These are phyloP conservation scores for Hyparrhenia diplandra DNA, from an alignment of 176 grass and related monocot species.

Conservation along the genomic window DNA sequence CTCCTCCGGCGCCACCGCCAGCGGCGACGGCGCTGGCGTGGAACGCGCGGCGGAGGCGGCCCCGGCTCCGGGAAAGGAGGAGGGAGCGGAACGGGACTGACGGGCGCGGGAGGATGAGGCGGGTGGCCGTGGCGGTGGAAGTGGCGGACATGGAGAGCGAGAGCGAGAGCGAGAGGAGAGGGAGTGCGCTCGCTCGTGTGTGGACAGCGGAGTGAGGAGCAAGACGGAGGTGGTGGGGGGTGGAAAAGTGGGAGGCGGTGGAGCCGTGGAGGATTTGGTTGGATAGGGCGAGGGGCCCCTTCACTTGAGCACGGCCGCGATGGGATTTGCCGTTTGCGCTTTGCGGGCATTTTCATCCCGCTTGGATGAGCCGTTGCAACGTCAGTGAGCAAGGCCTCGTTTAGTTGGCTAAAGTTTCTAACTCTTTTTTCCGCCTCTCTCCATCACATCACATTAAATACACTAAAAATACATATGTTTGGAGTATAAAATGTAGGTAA, in stretches of 20 bases:
- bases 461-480: too few relatives aligned
- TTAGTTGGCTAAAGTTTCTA: too few relatives aligned
- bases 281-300: slow-evolving; percentile 30
- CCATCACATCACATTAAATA: too few relatives aligned
- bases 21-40: background rate
- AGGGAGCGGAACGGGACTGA: slow-evolving; percentile 17
- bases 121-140: slow-evolving; percentile 31
- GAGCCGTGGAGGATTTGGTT: slow-evolving; percentile 41
- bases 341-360: too few relatives aligned
- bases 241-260: slow-evolving; percentile 21
- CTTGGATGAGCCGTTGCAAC: too few relatives aligned
- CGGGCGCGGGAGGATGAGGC: slow-evolving; percentile 16
- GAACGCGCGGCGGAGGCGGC: slow-evolving; percentile 2
- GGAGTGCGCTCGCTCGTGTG: slow-evolving; percentile 8
- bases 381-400: too few relatives aligned
- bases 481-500: too few relatives aligned
- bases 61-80: slow-evolving; percentile 17
- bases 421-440: too few relatives aligned
- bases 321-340: too few relatives aligned
- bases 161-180: background rate
- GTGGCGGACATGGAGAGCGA: slow-evolving; percentile 41
- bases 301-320: too few relatives aligned
- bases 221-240: background rate
- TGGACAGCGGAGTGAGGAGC: slow-evolving; percentile 7
- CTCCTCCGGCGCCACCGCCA: background rate